Conservation (phyloP, 495 filamentous ascomycete species). For the Amniculicola lignicola region DNA sequence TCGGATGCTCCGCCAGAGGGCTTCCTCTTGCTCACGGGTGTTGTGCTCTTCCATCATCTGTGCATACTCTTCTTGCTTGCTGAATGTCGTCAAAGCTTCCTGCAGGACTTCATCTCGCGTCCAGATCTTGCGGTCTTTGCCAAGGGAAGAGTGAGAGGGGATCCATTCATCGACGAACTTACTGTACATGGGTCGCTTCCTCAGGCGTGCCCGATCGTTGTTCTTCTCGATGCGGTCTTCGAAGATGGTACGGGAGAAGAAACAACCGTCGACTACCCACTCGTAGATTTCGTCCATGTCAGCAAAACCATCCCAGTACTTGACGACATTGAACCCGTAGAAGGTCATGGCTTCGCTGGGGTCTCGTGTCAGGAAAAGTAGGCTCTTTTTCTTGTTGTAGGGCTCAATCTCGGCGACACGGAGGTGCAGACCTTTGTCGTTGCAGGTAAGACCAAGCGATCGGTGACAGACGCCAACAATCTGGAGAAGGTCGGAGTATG, state of each 20-base stretch:
- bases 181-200: slow-evolving; percentile 47
- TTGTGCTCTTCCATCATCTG: slow-evolving; percentile 15
- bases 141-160: slow-evolving; percentile 13
- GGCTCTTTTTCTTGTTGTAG: slow-evolving; percentile 51
- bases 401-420: slow-evolving; percentile 62
- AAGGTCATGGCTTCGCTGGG: slow-evolving; percentile 55
- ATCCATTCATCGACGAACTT: slow-evolving; percentile 54
- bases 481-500: slow-evolving; percentile 65
- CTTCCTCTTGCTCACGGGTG: slow-evolving; percentile 3
- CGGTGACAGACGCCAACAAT: slow-evolving; percentile 60
- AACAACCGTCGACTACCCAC: slow-evolving; percentile 51
- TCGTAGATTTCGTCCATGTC: slow-evolving; percentile 54
- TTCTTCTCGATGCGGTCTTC: slow-evolving; percentile 43
- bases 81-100: slow-evolving; percentile 34
- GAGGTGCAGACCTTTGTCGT: slow-evolving; percentile 56
- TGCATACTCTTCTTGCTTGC: slow-evolving; percentile 33
- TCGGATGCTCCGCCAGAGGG: slow-evolving; percentile 27
- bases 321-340: slow-evolving; percentile 50
- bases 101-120: slow-evolving; percentile 26
- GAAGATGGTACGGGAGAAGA: slow-evolving; percentile 46
- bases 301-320: slow-evolving; percentile 45
- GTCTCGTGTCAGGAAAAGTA: slow-evolving; percentile 55
- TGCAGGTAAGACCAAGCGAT: slow-evolving; percentile 60
- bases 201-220: slow-evolving; percentile 52
- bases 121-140: not conserved